Conservation (phyloP, 305 asterid species). For the Fraxinus greggii region DNA sequence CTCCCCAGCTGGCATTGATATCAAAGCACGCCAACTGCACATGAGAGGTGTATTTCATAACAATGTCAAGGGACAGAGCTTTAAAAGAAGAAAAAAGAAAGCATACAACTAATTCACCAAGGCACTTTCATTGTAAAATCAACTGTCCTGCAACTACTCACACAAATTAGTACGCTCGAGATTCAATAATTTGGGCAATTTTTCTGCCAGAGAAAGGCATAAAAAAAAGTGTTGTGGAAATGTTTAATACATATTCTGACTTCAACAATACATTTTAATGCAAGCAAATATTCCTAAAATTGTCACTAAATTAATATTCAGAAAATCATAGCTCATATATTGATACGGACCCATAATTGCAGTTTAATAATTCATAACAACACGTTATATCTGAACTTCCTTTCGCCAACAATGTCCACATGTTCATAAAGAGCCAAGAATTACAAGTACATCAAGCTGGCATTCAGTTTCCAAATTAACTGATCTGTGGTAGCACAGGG, state of each 20-base stretch:
- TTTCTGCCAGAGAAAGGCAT: not conserved
- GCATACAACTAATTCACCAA: slow-evolving; percentile 6
- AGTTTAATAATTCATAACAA: not conserved
- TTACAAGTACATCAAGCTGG: not conserved
- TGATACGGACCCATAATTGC: not conserved
- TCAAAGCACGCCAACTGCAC: slow-evolving; percentile 77
- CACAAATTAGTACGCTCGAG: slow-evolving; percentile 3
- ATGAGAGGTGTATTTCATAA: slow-evolving; percentile 29
- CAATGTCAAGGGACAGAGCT: slow-evolving; percentile 24
- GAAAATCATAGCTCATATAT: not conserved
- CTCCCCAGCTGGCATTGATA: slow-evolving; percentile 81
- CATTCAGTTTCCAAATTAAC: not conserved
- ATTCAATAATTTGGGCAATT: not conserved
- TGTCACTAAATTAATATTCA: not conserved
- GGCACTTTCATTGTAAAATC: slow-evolving; percentile 7
- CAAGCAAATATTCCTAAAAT: not conserved
- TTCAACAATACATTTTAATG: not conserved
- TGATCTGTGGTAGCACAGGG: not conserved
- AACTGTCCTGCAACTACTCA: not conserved
- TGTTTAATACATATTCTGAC: not conserved
- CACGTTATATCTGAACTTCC: not conserved
- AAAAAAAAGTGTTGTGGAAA: not conserved
- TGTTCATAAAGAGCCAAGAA: not conserved
- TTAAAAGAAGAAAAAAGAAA: slow-evolving; percentile 13
- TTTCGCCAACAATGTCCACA: not conserved